phyloP scores from a whole-genome alignment of 83 land plant genomes.

The Picea abies region DNA sequence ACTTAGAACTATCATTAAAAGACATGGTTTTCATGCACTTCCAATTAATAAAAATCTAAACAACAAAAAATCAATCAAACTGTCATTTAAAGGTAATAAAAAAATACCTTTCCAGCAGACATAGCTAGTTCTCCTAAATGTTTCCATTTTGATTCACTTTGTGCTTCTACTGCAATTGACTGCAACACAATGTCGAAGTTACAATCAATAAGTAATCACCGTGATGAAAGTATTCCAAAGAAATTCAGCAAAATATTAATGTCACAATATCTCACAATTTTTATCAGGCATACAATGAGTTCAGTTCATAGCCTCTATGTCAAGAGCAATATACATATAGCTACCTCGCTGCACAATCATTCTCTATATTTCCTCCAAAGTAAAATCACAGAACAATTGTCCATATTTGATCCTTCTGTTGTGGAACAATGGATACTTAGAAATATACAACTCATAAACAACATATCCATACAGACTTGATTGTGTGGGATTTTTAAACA shows the following conservation, averaged over 20 bases:
- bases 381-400: not conserved
- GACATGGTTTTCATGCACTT: not conserved
- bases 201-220: not conserved
- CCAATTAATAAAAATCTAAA: not conserved
- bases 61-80: not conserved
- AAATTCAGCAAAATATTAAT: not conserved
- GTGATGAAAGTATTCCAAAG: not conserved
- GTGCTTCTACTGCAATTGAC: constrained; percentile 85
- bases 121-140: constrained; percentile 97
- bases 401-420: not conserved
- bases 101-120: constrained; percentile 92
- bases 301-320: not conserved
- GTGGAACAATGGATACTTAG: not conserved
- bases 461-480: not conserved
- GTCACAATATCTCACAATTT: not conserved
- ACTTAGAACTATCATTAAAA: not conserved
- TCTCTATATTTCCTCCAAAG: not conserved
- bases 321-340: not conserved
- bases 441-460: not conserved
- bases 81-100: not conserved
- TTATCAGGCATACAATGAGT: not conserved
- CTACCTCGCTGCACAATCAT: not conserved
- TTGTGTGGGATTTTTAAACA: not conserved
- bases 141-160: constrained; percentile 98
- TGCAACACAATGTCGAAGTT: constrained; percentile 30